Base-by-base conservation (phyloP, 2,329 filamentous ascomycete genomes). In the Tothia fuscella region DNA sequence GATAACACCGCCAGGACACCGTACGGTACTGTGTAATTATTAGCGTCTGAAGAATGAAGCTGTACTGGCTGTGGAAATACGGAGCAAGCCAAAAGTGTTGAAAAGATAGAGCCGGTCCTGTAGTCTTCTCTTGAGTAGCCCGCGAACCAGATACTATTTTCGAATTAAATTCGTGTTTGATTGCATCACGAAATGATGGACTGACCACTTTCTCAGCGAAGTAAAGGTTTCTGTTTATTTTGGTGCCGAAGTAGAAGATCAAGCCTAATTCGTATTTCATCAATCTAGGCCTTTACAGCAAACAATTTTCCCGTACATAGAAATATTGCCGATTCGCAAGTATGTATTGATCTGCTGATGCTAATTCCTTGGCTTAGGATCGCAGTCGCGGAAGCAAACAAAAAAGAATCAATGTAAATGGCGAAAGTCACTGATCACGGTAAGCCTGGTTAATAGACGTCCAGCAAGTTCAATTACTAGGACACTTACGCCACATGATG, bases 151-250 rank as follows among this genome's bases (percentile, higher is more conserved):
- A 48, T 74, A 71, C 68, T 75, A 32, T 9, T 4, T 17, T 17
- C 6, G 4, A 19, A 14, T 13, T 20, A 41, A 14, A 41, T 21
- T 13, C 34, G 24, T 12, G 16, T 14, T 32, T 7, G 21, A n/a
- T n/a, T n/a, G n/a, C n/a, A n/a, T n/a, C n/a, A n/a, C 19, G n/a
- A 14, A 2, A 4, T 16, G 30, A 6, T 19, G 5, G n/a, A 58
- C 67, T 53, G 57, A 75, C 73, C 32, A 71, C 74, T 56, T 76
- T 76, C 53, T 80, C 77, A 1, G 77, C 74, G 2, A 80, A 60
- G 51, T 80, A 80, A 20, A 75, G 63, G 50, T 80, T 80, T n/a
- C 79, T 74, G 17, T 78, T 57, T 60, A 78, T 70, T 60, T 81
- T 80, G 3, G 75, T 77, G 2, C 72, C 73, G 39, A 80, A 64